Evolutionary conservation across 2,329 filamentous ascomycete species (phyloP), one percentile per base, ranked within the genome.

Genomic region (Colletotrichum cereale): DNA sequence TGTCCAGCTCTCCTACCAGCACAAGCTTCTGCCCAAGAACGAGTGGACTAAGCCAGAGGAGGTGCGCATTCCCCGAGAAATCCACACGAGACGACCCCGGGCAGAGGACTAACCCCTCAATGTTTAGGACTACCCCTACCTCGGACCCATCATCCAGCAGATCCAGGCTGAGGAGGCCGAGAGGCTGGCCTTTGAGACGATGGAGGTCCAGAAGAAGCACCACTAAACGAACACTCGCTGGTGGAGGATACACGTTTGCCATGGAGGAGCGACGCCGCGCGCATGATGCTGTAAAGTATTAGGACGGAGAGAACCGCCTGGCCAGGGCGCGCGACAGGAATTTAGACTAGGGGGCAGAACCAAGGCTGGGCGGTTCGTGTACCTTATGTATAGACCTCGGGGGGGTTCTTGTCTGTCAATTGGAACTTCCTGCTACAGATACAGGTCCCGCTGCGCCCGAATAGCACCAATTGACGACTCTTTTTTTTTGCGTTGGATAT

Each of bases 1-100:
- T 79, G 91, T 97, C 85, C 96, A 99, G 86, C 86, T 85, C 83
- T 89, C 86, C 78, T 82, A 89, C 79, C 82, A 86, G 78, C 90
- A 91, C 82, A 90, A 90, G 85, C 84, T 91, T 73, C 86, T 92
- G 67, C 88, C 90, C 81, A 88, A 87, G 84, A 80, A 85, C 42
- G 81, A 90, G 80, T 90, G 88, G 88, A 89, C 86, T 76, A 89
- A 87, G 83, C 76, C 84, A 76, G 83, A 87, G 78, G 84, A 87
- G 77, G 86, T 87, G 79, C 78, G 81, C 73, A 24, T 26, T 12
- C 44, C n/a, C 44, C 26, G 24, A 18, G 40, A 24, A 31, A 53
- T 24, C 44, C 61, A 40, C 24, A 62, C 16, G 8, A 42, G 16
- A 50, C 24, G 40, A 6, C 11, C 10, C 3, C 26, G 24, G 36